These are phyloP conservation scores for Kurtzmaniella quercitrusa DNA, from an alignment of 1,139 yeast genomes.

Conservation along the genomic window DNA sequence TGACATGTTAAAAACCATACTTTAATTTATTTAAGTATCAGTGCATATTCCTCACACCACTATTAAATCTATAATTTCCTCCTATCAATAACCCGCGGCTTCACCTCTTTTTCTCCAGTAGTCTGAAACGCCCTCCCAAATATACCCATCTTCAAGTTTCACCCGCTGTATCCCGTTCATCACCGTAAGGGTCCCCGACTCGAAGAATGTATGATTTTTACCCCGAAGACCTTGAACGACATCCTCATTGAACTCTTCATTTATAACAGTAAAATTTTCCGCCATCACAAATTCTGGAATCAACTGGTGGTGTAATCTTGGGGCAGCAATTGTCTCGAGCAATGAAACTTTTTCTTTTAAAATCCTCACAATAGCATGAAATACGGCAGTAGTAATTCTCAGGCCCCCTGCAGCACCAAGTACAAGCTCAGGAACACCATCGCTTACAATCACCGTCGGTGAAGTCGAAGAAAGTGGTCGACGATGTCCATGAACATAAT, in stretches of 20 bases:
- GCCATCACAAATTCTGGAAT: conserved; percentile 65
- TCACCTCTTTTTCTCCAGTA: conserved; percentile 44
- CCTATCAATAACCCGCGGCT: conserved; percentile 34
- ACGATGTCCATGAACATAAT: conserved; percentile 68
- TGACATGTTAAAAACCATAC: too few species aligned
- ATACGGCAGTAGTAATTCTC: conserved; percentile 76
- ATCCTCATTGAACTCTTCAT: conserved; percentile 9
- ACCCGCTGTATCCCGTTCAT: conserved; percentile 36
- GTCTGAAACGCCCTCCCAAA: conserved; percentile 41
- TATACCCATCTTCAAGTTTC: conserved; percentile 9
- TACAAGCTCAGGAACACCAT: conserved; percentile 55
- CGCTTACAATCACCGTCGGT: conserved; percentile 62
- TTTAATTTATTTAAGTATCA: too few species aligned
- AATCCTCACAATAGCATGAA: conserved; percentile 71
- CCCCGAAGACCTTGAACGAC: conserved; percentile 13
- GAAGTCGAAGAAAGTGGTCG: conserved; percentile 84
- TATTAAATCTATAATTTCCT: not conserved
- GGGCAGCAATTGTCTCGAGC: conserved; percentile 69
- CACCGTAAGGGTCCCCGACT: conserved; percentile 37
- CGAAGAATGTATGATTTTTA: conserved; percentile 26
- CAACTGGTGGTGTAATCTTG: conserved; percentile 86
- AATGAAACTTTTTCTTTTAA: conserved; percentile 55
- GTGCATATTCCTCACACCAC: too few species aligned
- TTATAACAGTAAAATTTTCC: conserved; percentile 44
- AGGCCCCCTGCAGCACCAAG: conserved; percentile 97